phyloP scores from a whole-genome alignment of 2,329 filamentous ascomycete genomes.

The Colletotrichum sp. region DNA sequence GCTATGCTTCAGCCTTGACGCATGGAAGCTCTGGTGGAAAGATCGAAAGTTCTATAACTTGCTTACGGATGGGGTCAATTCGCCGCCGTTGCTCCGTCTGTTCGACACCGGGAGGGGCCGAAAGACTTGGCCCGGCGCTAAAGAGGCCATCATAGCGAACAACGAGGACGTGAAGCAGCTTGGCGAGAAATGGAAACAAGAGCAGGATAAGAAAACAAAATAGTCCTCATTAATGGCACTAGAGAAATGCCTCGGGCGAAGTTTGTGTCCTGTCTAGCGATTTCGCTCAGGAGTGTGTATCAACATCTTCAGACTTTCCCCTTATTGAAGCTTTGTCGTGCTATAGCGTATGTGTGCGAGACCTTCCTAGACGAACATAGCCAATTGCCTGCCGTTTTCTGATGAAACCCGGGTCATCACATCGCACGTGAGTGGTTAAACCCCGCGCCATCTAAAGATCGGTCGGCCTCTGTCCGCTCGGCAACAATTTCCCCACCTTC shows the following conservation, averaged over 20 bases:
- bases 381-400: neutral
- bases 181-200: neutral
- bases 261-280: neutral
- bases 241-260: accelerated
- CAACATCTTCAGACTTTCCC: neutral
- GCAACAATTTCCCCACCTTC: neutral
- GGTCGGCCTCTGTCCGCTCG: neutral
- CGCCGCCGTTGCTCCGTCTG: conserved; percentile 42
- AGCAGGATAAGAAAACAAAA: neutral
- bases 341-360: neutral
- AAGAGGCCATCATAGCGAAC: conserved; percentile 31
- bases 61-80: conserved; percentile 43
- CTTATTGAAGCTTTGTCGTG: neutral
- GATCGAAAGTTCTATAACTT: conserved; percentile 44
- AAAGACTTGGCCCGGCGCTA: conserved; percentile 44
- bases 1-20: conserved; percentile 39
- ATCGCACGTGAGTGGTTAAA: neutral
- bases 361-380: neutral
- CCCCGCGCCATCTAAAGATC: neutral
- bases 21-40: conserved; percentile 48
- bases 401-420: neutral
- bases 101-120: conserved; percentile 44
- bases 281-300: neutral
- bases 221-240: neutral
- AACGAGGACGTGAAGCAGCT: conserved; percentile 28